A percentile compares a stretch with the other conserved stretches of the same genome.
Evolutionary conservation across 2,329 filamentous ascomycete species (phyloP).

Genomic region (Dichotomopilus funicola): DNA sequence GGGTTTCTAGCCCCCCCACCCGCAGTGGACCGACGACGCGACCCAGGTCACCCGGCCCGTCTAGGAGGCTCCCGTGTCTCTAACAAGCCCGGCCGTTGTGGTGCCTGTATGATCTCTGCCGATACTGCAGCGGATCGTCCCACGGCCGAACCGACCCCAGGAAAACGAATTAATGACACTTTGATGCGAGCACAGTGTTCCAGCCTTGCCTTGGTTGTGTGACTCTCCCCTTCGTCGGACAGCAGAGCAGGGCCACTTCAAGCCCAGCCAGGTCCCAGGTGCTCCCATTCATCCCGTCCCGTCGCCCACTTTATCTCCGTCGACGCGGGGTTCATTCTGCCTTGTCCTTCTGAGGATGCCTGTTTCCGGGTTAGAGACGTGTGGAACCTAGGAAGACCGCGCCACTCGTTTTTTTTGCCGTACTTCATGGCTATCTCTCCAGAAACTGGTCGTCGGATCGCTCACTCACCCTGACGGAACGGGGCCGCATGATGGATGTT

Average conservation of each 20-base stretch:
- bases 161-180: slow-evolving; percentile 11
- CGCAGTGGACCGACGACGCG: slow-evolving; percentile 1
- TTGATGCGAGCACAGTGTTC: slow-evolving; percentile 7
- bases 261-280: background rate
- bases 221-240: background rate
- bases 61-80: slow-evolving; percentile 1
- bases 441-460: slow-evolving; percentile 4
- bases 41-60: slow-evolving; percentile 14
- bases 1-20: too few relatives aligned
- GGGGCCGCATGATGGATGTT: too few relatives aligned
- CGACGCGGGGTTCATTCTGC: slow-evolving; percentile 9
- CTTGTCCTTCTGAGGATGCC: slow-evolving; percentile 10
- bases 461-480: background rate
- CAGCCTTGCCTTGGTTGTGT: slow-evolving; percentile 12
- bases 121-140: slow-evolving; percentile 16
- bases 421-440: slow-evolving; percentile 7
- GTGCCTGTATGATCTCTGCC: slow-evolving; percentile 15
- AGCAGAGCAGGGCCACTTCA: too few relatives aligned
- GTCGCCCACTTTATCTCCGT: slow-evolving; percentile 16
- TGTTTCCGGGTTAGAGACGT: slow-evolving; percentile 11
- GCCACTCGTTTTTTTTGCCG: slow-evolving; percentile 12
- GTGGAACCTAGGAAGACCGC: slow-evolving; percentile 16
- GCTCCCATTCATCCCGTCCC: slow-evolving; percentile 12
- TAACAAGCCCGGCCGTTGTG: slow-evolving; percentile 7
- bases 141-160: slow-evolving; percentile 13